Percentiles rank a stretch among this genome's conserved stretches.
Evolutionary conservation across 805 yeast genomes (phyloP).

Genomic region (Yamadazyma kitorensis): DNA sequence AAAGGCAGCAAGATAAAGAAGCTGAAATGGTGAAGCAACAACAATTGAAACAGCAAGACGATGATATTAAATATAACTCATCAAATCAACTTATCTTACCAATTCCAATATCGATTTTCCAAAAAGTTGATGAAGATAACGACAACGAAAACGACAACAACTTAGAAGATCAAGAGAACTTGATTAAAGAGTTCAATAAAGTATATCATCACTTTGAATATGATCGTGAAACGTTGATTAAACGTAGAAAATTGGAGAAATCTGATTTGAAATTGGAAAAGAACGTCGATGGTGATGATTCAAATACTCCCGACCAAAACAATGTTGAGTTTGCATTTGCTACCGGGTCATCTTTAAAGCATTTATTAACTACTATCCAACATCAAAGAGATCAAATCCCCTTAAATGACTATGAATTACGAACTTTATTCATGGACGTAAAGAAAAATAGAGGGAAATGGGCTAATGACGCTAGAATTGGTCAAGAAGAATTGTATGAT

Average conservation of each 20-base stretch:
- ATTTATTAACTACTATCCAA: conserved; percentile 75
- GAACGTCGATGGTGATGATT: conserved; percentile 10
- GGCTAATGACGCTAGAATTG: conserved; percentile 94
- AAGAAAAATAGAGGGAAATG: conserved; percentile 94
- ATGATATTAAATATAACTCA: conserved; percentile 24
- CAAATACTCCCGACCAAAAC: conserved; percentile 8
- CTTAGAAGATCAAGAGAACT: conserved; percentile 38
- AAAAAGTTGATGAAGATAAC: conserved; percentile 7
- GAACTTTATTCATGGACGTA: conserved; percentile 85
- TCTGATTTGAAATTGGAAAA: conserved; percentile 66
- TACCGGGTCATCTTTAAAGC: conserved; percentile 53
- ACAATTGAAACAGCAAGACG: conserved; percentile 2
- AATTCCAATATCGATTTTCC: conserved; percentile 30
- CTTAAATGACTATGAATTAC: conserved; percentile 77
- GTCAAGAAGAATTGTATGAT: conserved; percentile 96
- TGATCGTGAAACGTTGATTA: conserved; percentile 71
- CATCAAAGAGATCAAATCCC: conserved; percentile 70
- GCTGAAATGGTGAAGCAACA: background rate
- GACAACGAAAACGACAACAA: conserved; percentile 9
- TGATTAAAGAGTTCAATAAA: conserved; percentile 64
- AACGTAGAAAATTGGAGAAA: conserved; percentile 74
- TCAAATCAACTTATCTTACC: conserved; percentile 30
- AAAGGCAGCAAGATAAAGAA: too few relatives aligned
- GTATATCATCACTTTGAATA: conserved; percentile 75
- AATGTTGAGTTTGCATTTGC: conserved; percentile 38